Percentiles rank a stretch among this genome's conserved stretches.
Evolutionary conservation across 164 flowering plant species (phyloP).

Genomic region (Liquidambar formosana): DNA sequence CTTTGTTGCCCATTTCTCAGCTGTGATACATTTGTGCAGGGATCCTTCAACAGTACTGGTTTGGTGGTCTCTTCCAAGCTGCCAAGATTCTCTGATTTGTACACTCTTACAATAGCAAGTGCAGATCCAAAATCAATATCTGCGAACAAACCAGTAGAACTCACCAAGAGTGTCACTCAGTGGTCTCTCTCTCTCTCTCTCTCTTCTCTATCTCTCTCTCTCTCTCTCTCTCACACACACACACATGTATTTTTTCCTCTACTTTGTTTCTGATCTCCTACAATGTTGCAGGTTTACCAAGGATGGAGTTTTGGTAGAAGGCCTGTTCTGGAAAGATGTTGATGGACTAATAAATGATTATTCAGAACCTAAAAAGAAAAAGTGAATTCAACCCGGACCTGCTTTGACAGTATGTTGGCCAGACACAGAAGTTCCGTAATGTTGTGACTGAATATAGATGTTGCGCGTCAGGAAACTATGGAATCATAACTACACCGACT

Average conservation of each 20-base stretch:
- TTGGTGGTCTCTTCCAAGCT: constrained; percentile 72
- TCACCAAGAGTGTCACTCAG: constrained; percentile 71
- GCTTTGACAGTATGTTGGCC: not conserved
- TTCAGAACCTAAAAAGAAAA: constrained; percentile 63
- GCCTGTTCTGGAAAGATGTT: constrained; percentile 80
- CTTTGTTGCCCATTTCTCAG: not conserved
- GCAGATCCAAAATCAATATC: constrained; percentile 73
- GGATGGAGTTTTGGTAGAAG: constrained; percentile 82
- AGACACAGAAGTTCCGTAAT: not conserved
- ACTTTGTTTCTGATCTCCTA: not conserved
- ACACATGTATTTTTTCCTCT: not conserved
- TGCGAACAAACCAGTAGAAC: constrained; percentile 55
- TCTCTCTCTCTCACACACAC: not conserved
- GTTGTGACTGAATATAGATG: too few species aligned
- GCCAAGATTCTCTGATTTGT: constrained; percentile 86
- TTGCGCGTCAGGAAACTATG: not conserved
- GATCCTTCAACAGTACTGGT: constrained; percentile 73
- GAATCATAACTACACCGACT: not conserved
- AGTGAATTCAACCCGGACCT: constrained; percentile 32
- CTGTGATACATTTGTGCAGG: constrained; percentile 31
- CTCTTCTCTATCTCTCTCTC: too few species aligned
- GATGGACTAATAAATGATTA: constrained; percentile 59
- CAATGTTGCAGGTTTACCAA: constrained; percentile 66
- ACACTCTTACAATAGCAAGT: too few species aligned
- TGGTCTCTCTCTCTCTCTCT: constrained; percentile 45